Evolutionary conservation across 805 yeast genomes (phyloP).

Genomic region (Saturnispora sekii): DNA sequence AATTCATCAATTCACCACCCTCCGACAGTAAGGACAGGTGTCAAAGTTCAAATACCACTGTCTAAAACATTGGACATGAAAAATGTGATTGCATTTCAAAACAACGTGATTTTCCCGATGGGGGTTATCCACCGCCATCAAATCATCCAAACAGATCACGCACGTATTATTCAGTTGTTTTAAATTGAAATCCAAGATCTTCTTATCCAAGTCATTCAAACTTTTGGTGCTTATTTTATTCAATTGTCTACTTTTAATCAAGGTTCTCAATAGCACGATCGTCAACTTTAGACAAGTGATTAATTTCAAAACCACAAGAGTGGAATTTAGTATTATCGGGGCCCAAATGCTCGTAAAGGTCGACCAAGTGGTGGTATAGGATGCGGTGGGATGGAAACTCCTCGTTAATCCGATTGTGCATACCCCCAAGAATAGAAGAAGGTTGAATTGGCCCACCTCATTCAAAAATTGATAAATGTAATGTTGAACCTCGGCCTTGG

Average conservation of each 20-base stretch:
- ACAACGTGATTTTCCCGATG: neutral
- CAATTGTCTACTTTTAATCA: conserved; percentile 14
- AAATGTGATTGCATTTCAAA: conserved; percentile 14
- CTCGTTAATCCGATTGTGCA: conserved; percentile 9
- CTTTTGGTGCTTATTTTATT: conserved; percentile 7
- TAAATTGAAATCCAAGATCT: neutral
- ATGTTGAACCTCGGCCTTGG: conserved; percentile 9
- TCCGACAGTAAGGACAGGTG: conserved; percentile 16
- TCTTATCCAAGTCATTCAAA: neutral
- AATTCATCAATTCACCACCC: conserved; percentile 5
- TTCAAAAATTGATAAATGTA: conserved; percentile 9
- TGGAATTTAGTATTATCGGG: conserved; percentile 10
- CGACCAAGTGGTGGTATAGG: conserved; percentile 3
- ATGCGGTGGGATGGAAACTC: conserved; percentile 5
- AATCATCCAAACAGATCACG: conserved; percentile 14
- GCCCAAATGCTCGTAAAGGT: conserved; percentile 11
- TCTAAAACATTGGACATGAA: conserved; percentile 15
- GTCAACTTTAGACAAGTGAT: conserved; percentile 12
- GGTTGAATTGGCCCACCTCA: conserved; percentile 8
- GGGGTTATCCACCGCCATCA: neutral
- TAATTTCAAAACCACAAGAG: conserved; percentile 12
- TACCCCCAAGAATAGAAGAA: conserved; percentile 7
- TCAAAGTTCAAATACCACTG: conserved; percentile 13
- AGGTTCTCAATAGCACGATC: conserved; percentile 11
- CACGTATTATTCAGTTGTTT: conserved; percentile 12